Evolutionary conservation across 148 eudicot species (phyloP), one percentile per base, ranked within the genome.

Genomic region (Cornus kousa): DNA sequence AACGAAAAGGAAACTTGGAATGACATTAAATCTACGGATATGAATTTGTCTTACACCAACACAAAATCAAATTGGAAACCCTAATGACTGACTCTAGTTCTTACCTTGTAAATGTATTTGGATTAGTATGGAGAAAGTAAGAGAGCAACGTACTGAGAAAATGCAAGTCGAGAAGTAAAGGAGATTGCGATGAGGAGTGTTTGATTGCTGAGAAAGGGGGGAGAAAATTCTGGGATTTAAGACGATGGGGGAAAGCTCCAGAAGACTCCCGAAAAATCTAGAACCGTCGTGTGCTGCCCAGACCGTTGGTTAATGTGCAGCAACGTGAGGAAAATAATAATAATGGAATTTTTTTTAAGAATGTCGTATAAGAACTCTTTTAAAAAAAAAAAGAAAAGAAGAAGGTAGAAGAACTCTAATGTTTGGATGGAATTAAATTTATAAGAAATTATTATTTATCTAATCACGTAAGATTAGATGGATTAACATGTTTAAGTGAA

Each of bases 221-320:
- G 32, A 28, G 24, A 32, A 50, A 67, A 76, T 46, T 67, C 28
- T 32, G 79, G 71, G 57, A 67, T 67, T 24, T 59, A 67, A 11
- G 60, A 8, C 1, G 10, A 6, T 0, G 5, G 2, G 28, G 19
- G 70, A 64, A 65, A 40, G 69, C 67, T 76, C 78, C 39, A 76
- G 78, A 67, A 0, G 33, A 43, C 19, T n/a, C 53, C 13, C 23
- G 73, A 70, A 70, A 70, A 22, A 11, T 40, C 73, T 40, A 39
- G 73, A 70, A 70, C 20, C 5, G 23, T 20, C 72, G 22, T 23
- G 24, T 10, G 28, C 11, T 40, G 73, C 53, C 28, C 24, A 40
- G 2, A 19, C 14, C 7, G 53, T 20, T 19, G 23, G 24, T 62
- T 17, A 62, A 1, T 43, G 48, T 43, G 48, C 48, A 43, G 48